These are phyloP conservation scores for Candida rishiriensis DNA, from an alignment of 805 yeast species.

Conservation along the genomic window DNA sequence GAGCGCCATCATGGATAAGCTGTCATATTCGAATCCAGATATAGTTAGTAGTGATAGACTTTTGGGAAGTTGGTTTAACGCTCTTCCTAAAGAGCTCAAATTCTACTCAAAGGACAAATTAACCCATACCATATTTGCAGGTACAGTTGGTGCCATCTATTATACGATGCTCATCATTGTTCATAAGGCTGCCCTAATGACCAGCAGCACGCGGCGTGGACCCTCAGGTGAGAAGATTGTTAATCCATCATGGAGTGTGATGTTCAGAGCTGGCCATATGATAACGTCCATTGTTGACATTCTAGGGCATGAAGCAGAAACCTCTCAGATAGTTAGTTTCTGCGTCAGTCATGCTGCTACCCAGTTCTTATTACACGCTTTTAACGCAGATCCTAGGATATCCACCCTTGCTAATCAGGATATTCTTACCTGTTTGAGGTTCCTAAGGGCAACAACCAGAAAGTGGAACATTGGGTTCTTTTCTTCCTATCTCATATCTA, in stretches of 20 bases:
- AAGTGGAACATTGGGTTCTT: not conserved
- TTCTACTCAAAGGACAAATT: slow-evolving; percentile 46
- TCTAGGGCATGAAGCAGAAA: slow-evolving; percentile 1
- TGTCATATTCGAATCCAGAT: slow-evolving; percentile 2
- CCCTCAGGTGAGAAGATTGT: slow-evolving; percentile 30
- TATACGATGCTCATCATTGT: slow-evolving; percentile 63
- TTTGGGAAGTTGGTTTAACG: slow-evolving; percentile 69
- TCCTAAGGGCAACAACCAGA: slow-evolving; percentile 4
- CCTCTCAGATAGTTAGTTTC: slow-evolving; percentile 3
- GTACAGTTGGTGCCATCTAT: slow-evolving; percentile 58
- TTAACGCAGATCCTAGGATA: slow-evolving; percentile 4
- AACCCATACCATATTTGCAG: slow-evolving; percentile 43
- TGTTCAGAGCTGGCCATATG: slow-evolving; percentile 75
- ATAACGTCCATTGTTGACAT: slow-evolving; percentile 27
- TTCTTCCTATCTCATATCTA: not conserved
- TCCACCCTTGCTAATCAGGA: slow-evolving; percentile 8
- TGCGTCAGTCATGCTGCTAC: slow-evolving; percentile 7
- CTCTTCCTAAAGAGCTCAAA: slow-evolving; percentile 54
- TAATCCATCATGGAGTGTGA: slow-evolving; percentile 68
- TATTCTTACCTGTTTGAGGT: slow-evolving; percentile 3
- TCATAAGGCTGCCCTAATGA: slow-evolving; percentile 43
- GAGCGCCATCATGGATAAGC: slow-evolving; percentile 2
- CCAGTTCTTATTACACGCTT: slow-evolving; percentile 2
- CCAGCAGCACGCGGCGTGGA: slow-evolving; percentile 22
- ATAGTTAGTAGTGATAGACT: slow-evolving; percentile 62